phyloP scores from a whole-genome alignment of 805 yeast genomes.

The Pichia paraexigua region DNA sequence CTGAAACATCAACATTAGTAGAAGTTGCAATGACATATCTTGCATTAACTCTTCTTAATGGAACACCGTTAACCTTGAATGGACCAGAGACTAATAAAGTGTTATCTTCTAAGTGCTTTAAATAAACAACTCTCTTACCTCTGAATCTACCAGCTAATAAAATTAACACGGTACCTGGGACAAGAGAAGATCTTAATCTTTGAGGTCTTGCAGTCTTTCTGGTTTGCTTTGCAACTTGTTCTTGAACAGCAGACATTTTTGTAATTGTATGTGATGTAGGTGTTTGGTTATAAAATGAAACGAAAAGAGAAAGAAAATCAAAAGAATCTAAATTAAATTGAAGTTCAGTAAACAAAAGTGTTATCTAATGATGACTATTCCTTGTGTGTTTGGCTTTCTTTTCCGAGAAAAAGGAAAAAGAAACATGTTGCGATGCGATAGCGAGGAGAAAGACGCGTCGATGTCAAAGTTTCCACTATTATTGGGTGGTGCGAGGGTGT shows the following conservation, averaged over 20 bases:
- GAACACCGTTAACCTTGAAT: conserved; percentile 99
- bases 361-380: background rate
- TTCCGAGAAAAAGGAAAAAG: background rate
- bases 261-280: conserved; percentile 1
- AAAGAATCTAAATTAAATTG: background rate
- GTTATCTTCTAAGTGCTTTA: conserved; percentile 96
- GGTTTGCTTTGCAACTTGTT: conserved; percentile 77
- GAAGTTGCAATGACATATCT: conserved; percentile 99
- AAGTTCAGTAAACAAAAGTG: background rate
- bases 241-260: conserved; percentile 51
- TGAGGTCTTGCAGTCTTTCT: conserved; percentile 92
- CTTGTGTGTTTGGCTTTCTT: background rate
- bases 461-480: background rate
- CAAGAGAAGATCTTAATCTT: conserved; percentile 73
- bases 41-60: conserved; percentile 98
- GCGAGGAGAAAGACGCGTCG: background rate
- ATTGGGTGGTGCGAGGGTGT: background rate
- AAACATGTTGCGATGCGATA: background rate
- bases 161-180: conserved; percentile 50
- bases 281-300: background rate
- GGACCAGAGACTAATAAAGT: conserved; percentile 97
- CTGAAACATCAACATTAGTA: conserved; percentile 71
- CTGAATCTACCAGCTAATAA: conserved; percentile 99
- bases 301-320: background rate
- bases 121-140: conserved; percentile 99